phyloP scores from a whole-genome alignment of 441 rosid genomes.

The Syzygium malaccense region DNA sequence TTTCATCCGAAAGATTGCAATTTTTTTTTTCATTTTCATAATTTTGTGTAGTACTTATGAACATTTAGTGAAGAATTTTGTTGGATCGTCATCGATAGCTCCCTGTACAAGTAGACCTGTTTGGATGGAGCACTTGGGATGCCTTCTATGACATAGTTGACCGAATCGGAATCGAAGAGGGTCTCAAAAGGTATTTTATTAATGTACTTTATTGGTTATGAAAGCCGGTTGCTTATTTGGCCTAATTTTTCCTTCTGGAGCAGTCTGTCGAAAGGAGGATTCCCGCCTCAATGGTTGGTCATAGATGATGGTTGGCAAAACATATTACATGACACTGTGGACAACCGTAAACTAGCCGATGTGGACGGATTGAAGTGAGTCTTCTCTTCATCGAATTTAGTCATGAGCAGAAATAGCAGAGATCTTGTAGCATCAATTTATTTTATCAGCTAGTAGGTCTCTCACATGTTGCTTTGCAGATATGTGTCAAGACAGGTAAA shows the following conservation, averaged over 20 bases:
- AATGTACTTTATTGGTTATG: background rate
- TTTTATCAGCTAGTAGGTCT: background rate
- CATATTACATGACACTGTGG: slow-evolving; percentile 25
- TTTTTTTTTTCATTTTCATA: background rate
- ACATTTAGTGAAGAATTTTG: background rate
- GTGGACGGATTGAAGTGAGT: slow-evolving; percentile 39
- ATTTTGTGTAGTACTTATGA: background rate
- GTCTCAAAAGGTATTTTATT: slow-evolving; percentile 49
- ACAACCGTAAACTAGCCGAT: slow-evolving; percentile 16
- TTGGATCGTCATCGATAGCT: slow-evolving; percentile 23
- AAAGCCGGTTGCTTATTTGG: background rate
- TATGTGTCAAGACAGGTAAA: slow-evolving; percentile 48
- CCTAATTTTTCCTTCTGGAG: background rate
- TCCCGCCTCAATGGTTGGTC: slow-evolving; percentile 49
- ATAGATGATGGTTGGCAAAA: slow-evolving; percentile 87
- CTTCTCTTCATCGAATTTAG: background rate
- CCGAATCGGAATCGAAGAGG: slow-evolving; percentile 51
- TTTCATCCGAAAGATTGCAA: background rate
- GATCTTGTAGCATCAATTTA: background rate
- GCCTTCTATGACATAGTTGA: slow-evolving; percentile 51
- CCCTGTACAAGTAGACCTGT: slow-evolving; percentile 67
- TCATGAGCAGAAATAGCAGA: background rate
- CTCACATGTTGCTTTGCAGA: slow-evolving; percentile 13
- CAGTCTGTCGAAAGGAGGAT: slow-evolving; percentile 57
- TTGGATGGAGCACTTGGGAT: slow-evolving; percentile 92